Evolutionary conservation across 2,329 filamentous ascomycete species (phyloP), one percentile per base, ranked within the genome.

Genomic region (Fusarium pseudograminearum): DNA sequence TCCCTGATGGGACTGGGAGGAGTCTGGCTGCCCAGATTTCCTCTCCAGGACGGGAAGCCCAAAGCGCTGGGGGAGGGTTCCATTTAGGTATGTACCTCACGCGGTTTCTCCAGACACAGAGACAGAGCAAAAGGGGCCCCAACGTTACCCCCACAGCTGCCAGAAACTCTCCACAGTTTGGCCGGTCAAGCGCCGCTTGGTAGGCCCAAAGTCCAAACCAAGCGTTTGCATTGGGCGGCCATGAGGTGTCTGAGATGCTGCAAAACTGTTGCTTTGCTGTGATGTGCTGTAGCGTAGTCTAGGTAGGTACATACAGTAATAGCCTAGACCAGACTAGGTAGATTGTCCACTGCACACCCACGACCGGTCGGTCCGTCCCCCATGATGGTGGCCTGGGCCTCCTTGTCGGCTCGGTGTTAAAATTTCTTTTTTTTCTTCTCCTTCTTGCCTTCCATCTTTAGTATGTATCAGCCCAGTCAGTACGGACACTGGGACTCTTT

Each of bases 101-200:
- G 48, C 50, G 40, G 56, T 67, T 67, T 67, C 64, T 67, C 65
- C 57, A 67, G 64, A 67, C 57, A 40, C 11, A 40, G 41, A 36
- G 45, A 64, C 48, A 60, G 24, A 56, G 56, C 36, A 51, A 41
- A 62, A 57, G 50, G 58, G 63, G 60, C 66, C 66, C 61, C 66
- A 47, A 65, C 47, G 52, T 57, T 20, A 26, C 56, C 48, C 66
- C 67, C 66, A 70, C 66, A 70, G 42, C 51, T 59, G 40, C 34
- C 30, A 62, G 56, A 47, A 50, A 52, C 63, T 67, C 83, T 82
- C 85, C 85, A 87, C 85, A 85, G 85, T 87, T 86, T 82, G 79
- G 83, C 85, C 85, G 85, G 84, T 80, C 78, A 86, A 85, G 78
- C 83, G 84, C 85, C 85, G 85, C 80, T 77, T 78, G 73, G 74